A percentile compares a stretch with the other conserved stretches of the same genome.
Conservation (phyloP, 768 basidiomycete genomes). For the Serendipita indica region DNA sequence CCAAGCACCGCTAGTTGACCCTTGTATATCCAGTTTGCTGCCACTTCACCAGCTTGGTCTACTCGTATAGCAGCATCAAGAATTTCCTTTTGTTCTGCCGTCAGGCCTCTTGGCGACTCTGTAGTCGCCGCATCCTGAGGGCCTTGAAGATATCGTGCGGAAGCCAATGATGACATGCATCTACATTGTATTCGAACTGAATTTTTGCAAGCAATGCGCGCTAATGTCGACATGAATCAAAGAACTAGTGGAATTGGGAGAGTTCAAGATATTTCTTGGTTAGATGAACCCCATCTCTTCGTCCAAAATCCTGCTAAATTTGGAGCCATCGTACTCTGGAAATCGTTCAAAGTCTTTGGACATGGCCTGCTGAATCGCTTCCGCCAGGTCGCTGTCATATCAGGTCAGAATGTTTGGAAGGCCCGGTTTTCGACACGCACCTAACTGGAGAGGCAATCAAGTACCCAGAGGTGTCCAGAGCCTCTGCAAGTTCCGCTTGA, state of each 20-base stretch:
- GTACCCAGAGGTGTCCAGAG: conserved; percentile 43
- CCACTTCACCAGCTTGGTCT: conserved; percentile 91
- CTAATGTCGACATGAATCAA: neutral
- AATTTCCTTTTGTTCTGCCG: conserved; percentile 31
- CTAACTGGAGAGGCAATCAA: conserved; percentile 39
- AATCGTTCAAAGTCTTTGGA: conserved; percentile 31
- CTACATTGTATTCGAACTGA: neutral
- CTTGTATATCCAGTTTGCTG: conserved; percentile 89
- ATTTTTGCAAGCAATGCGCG: neutral
- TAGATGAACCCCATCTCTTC: conserved; percentile 56
- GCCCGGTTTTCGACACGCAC: conserved; percentile 31
- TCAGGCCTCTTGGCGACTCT: conserved; percentile 38
- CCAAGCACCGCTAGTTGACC: conserved; percentile 71
- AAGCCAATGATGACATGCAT: neutral
- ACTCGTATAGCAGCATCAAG: conserved; percentile 67
- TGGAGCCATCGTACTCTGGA: conserved; percentile 50
- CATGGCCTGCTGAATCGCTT: conserved; percentile 27
- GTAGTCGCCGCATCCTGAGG: conserved; percentile 15
- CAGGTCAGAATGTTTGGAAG: conserved; percentile 24
- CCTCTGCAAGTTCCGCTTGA: conserved; percentile 72
- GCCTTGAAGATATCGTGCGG: conserved; percentile 20
- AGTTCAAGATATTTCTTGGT: neutral
- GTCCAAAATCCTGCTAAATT: conserved; percentile 50
- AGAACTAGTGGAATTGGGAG: neutral
- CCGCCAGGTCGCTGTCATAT: conserved; percentile 27